Conservation (phyloP, 1,139 yeast genomes). For the Sugiyamaella xylanicola region DNA sequence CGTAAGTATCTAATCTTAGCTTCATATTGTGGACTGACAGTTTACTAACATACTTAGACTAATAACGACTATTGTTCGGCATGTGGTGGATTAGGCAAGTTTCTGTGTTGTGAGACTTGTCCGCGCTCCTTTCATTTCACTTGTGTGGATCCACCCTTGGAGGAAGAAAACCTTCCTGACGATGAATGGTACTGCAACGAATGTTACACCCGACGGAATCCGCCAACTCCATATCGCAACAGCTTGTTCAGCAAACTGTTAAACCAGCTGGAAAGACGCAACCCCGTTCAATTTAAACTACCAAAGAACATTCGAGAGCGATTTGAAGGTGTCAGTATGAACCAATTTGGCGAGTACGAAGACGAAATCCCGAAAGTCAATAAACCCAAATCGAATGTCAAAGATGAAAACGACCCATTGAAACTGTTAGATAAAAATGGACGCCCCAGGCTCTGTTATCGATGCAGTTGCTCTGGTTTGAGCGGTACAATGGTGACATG, state of each 20-base stretch:
- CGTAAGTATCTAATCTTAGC: slow-evolving; percentile 15
- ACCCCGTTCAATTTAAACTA: slow-evolving; percentile 72
- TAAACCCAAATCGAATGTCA: slow-evolving; percentile 43
- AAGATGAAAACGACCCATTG: slow-evolving; percentile 63
- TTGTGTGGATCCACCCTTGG: slow-evolving; percentile 89
- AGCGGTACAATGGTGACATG: slow-evolving; percentile 65
- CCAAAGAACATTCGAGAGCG: slow-evolving; percentile 72
- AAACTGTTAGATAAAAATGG: slow-evolving; percentile 66
- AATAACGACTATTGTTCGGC: slow-evolving; percentile 89
- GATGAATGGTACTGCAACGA: slow-evolving; percentile 90
- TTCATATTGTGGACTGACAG: background rate
- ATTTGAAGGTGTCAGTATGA: slow-evolving; percentile 71
- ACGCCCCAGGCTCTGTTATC: slow-evolving; percentile 67
- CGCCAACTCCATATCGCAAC: slow-evolving; percentile 40
- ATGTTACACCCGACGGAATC: slow-evolving; percentile 49
- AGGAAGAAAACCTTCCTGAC: slow-evolving; percentile 71
- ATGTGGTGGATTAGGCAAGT: slow-evolving; percentile 86
- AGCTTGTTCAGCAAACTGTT: slow-evolving; percentile 65
- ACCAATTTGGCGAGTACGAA: slow-evolving; percentile 68
- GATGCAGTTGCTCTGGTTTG: slow-evolving; percentile 73
- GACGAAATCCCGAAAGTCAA: slow-evolving; percentile 51
- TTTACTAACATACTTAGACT: slow-evolving; percentile 35
- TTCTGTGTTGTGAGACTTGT: slow-evolving; percentile 91
- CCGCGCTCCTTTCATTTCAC: slow-evolving; percentile 90
- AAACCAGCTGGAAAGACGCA: slow-evolving; percentile 56